These are phyloP conservation scores for Zymoseptoria brevis DNA, from an alignment of 2,329 filamentous ascomycete genomes.

Conservation along the genomic window DNA sequence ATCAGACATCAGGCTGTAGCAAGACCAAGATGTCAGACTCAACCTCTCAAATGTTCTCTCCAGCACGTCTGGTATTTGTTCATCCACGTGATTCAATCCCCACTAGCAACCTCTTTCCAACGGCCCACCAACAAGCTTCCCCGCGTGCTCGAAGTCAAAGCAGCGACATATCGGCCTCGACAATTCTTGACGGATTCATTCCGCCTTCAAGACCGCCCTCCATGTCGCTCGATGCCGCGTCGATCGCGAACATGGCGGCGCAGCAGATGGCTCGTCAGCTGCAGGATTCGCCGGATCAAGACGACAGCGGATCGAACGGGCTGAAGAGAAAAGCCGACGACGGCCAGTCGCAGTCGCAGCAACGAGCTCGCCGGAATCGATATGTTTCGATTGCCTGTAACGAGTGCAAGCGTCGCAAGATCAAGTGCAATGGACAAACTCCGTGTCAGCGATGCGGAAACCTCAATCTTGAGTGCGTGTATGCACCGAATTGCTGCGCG, in stretches of 20 bases:
- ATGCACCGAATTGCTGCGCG: conserved; percentile 63
- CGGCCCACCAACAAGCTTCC: not conserved
- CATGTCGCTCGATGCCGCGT: conserved; percentile 11
- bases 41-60: not conserved
- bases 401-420: conserved; percentile 59
- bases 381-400: conserved; percentile 63
- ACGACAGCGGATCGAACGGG: conserved; percentile 20
- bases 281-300: conserved; percentile 9
- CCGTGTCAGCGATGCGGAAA: conserved; percentile 60
- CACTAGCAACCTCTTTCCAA: not conserved
- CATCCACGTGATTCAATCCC: not conserved
- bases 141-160: not conserved
- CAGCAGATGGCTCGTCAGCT: conserved; percentile 11
- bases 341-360: conserved; percentile 35
- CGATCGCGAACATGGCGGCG: conserved; percentile 10
- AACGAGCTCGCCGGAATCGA: conserved; percentile 55
- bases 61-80: not conserved
- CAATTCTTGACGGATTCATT: not conserved
- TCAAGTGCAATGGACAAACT: conserved; percentile 59
- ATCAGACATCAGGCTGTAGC: not conserved
- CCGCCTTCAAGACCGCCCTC: not conserved
- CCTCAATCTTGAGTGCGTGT: conserved; percentile 55
- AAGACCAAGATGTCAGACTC: not conserved
- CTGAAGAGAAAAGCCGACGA: conserved; percentile 39
- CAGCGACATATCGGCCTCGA: not conserved